Conservation (phyloP, 106 monocot genomes). For the Allium fistulosum region DNA sequence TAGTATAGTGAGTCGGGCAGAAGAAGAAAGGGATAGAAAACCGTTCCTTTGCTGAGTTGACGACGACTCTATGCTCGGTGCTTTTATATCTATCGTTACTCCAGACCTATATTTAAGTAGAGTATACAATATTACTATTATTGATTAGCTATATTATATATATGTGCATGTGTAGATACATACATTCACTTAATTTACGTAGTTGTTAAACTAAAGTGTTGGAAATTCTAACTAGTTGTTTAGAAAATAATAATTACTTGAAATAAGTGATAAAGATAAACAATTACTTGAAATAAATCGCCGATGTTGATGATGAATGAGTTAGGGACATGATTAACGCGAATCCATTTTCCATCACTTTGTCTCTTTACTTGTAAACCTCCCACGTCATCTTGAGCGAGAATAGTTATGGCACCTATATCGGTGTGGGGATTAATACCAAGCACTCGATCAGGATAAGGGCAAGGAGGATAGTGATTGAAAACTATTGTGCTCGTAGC, state of each 20-base stretch:
- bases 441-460: conserved; percentile 46
- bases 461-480: conserved; percentile 71
- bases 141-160: too few species aligned
- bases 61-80: conserved; percentile 51
- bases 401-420: conserved; percentile 48
- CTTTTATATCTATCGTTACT: conserved; percentile 68
- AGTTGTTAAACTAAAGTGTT: too few species aligned
- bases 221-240: too few species aligned
- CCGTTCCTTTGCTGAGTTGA: conserved; percentile 43
- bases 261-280: too few species aligned
- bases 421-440: conserved; percentile 81
- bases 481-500: conserved; percentile 36
- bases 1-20: conserved; percentile 24
- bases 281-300: conserved; percentile 53
- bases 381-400: conserved; percentile 50
- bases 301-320: conserved; percentile 72
- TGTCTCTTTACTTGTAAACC: conserved; percentile 52
- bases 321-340: conserved; percentile 52
- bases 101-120: conserved; percentile 29
- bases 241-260: too few species aligned
- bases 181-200: too few species aligned
- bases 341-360: conserved; percentile 55
- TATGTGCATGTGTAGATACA: too few species aligned
- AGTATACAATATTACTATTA: too few species aligned
- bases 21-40: conserved; percentile 62